Evolutionary conservation across 2,329 filamentous ascomycete genomes (phyloP), one percentile per base, ranked within the genome.

Genomic region (Rosellinia necatrix): DNA sequence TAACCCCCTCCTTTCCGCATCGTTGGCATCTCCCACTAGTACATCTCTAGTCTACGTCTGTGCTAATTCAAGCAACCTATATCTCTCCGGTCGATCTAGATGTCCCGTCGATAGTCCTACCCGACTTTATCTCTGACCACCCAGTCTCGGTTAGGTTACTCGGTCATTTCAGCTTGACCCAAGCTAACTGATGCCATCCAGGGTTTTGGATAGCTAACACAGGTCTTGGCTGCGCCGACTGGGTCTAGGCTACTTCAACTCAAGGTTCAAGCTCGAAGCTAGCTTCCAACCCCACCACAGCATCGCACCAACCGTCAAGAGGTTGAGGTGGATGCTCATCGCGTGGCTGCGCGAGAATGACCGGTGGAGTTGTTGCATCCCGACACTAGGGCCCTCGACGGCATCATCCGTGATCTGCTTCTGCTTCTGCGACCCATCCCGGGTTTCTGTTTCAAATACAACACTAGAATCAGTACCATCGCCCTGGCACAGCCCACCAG

Each of bases 281-380:
- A 74, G 30, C 27, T 62, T 66, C 44, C 64, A 64, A 17, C 71
- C 69, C 55, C 71, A 72, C 59, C 64, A 66, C 6, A 73, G 7
- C 61, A 68, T 66, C 1, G 68, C 66, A 3, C 61, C 67, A 3
- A 77, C 66, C 0, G 70, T 66, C 9, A 76, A 58, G 22, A 77
- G 56, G 48, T 77, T 77, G 7, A 77, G 54, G 30, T 77, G 74
- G 46, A 77, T 76, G 49, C 71, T 73, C 72, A 76, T 77, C 17
- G 75, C 74, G 51, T 77, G 75, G 6, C 66, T 69, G 1, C 62
- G 66, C 0, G 64, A 68, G 27, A 77, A 77, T 1, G 55, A 57
- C 55, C 60, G 72, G 13, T 70, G 73, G 1, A 69, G 48, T 3
- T 49, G 56, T 21, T 62, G 61, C 66, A 69, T 70, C 32, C 70